These are phyloP conservation scores for Naganishia randhawae DNA, from an alignment of 768 basidiomycete genomes.

Conservation along the genomic window DNA sequence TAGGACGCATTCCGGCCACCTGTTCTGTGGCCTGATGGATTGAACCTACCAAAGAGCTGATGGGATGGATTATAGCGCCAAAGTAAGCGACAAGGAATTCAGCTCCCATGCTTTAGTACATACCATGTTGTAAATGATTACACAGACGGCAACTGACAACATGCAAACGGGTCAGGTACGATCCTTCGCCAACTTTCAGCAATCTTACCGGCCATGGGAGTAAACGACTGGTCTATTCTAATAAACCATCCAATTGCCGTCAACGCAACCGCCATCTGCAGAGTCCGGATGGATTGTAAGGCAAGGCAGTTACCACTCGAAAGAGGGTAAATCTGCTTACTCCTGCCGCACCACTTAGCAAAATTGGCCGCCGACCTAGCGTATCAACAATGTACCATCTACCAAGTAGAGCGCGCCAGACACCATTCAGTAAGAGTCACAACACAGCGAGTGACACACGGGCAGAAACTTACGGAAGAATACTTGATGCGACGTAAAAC, in stretches of 20 bases:
- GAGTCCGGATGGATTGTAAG: too few species aligned
- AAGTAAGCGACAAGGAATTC: neutral
- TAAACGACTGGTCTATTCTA: slow-evolving; percentile 78
- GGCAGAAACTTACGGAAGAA: slow-evolving; percentile 70
- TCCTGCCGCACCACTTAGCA: slow-evolving; percentile 77
- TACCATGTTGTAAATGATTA: slow-evolving; percentile 84
- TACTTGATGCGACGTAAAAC: slow-evolving; percentile 61
- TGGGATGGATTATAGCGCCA: too few species aligned
- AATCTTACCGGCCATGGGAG: slow-evolving; percentile 60
- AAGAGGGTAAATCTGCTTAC: slow-evolving; percentile 52
- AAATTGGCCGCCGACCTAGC: slow-evolving; percentile 80
- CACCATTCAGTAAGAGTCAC: slow-evolving; percentile 2
- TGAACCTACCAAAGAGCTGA: slow-evolving; percentile 1
- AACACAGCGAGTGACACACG: neutral
- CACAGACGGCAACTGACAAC: slow-evolving; percentile 70
- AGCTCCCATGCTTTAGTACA: neutral
- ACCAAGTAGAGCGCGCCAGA: slow-evolving; percentile 5
- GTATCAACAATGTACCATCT: slow-evolving; percentile 94
- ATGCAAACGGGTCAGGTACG: neutral
- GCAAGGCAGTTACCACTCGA: too few species aligned
- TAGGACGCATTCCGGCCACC: neutral
- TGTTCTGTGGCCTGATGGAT: slow-evolving; percentile 60
- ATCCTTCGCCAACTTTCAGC: neutral
- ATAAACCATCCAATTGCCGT: slow-evolving; percentile 87
- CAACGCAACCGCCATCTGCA: slow-evolving; percentile 75